phyloP scores from a whole-genome alignment of 176 grass and related monocot genomes.

The Carex kokanica region DNA sequence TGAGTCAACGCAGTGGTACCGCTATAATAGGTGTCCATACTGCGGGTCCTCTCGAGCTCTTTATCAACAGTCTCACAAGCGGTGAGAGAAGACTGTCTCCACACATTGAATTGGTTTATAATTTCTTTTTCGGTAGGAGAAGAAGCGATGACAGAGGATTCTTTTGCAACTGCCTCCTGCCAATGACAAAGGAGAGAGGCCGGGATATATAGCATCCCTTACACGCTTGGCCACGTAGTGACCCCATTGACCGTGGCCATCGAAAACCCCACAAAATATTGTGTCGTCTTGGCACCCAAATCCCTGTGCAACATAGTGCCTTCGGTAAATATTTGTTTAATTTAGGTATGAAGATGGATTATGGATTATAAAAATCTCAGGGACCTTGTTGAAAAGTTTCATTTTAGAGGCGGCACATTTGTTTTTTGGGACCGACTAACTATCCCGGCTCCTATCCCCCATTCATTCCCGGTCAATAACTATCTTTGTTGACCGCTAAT shows the following conservation, averaged over 20 bases:
- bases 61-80: conserved; percentile 60
- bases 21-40: conserved; percentile 62
- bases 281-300: conserved; percentile 75
- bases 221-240: conserved; percentile 87
- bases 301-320: conserved; percentile 35
- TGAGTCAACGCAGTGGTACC: conserved; percentile 85
- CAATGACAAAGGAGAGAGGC: conserved; percentile 64
- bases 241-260: conserved; percentile 90
- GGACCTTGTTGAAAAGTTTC: conserved; percentile 17
- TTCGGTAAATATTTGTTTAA: not conserved
- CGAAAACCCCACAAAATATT: conserved; percentile 82
- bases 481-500: no score
- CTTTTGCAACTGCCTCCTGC: conserved; percentile 58
- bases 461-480: no score
- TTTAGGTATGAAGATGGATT: not conserved
- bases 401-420: not conserved
- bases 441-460: no score
- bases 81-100: conserved; percentile 52
- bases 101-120: conserved; percentile 54
- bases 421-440: not conserved
- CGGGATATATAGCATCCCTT: conserved; percentile 58
- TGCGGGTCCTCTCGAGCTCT: conserved; percentile 49
- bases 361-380: not conserved
- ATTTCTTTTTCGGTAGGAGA: conserved; percentile 57
- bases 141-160: conserved; percentile 25